phyloP scores from a whole-genome alignment of 1,284 basidiomycete species.

The Ceratorhiza oryzae-sativae region DNA sequence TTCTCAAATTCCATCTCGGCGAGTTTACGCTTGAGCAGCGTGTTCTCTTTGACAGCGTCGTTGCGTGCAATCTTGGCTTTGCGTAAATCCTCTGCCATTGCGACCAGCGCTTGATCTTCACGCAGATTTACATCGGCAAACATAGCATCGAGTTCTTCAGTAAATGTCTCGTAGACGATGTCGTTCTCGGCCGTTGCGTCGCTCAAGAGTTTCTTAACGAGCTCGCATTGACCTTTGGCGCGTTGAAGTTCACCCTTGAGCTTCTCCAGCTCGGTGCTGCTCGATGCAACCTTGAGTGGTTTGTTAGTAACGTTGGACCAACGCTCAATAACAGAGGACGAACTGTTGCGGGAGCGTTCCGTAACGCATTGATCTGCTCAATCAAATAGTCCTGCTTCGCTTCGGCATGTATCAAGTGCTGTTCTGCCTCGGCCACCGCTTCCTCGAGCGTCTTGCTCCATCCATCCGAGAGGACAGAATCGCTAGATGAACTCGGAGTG shows the following conservation, averaged over 20 bases:
- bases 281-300: neutral
- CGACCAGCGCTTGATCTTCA: constrained; percentile 76
- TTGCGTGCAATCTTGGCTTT: constrained; percentile 79
- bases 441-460: constrained; percentile 55
- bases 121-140: constrained; percentile 81
- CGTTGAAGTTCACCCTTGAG: constrained; percentile 70
- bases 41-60: constrained; percentile 74
- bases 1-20: constrained; percentile 75
- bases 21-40: constrained; percentile 74
- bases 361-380: constrained; percentile 24
- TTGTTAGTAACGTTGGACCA: constrained; percentile 13
- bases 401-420: constrained; percentile 59
- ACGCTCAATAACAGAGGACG: neutral
- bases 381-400: constrained; percentile 61
- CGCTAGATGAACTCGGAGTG: constrained; percentile 8
- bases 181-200: constrained; percentile 86
- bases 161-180: constrained; percentile 93
- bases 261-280: constrained; percentile 62
- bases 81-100: constrained; percentile 74
- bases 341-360: constrained; percentile 17
- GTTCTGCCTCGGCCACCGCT: constrained; percentile 65
- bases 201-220: constrained; percentile 74
- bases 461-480: constrained; percentile 13
- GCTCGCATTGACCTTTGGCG: constrained; percentile 73
- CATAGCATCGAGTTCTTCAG: constrained; percentile 89